Evolutionary conservation across 1,284 basidiomycete species (phyloP).

Genomic region (Gastroboletus turbinatus): DNA sequence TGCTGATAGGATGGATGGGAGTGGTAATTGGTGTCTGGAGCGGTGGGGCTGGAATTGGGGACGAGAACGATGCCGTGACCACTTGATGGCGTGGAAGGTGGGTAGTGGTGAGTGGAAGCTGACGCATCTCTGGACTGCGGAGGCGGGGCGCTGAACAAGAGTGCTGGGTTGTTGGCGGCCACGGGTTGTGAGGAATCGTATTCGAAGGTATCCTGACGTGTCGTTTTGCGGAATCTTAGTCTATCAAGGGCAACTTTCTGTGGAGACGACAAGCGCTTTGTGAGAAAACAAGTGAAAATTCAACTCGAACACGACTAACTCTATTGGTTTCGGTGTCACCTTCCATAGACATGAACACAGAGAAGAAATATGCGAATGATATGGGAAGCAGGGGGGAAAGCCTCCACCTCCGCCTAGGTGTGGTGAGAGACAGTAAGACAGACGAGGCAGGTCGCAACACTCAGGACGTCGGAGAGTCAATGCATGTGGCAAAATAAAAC

Average conservation of each 20-base stretch:
- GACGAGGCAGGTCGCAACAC: conserved; percentile 28
- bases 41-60: conserved; percentile 68
- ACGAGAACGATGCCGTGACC: conserved; percentile 57
- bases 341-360: conserved; percentile 39
- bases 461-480: conserved; percentile 59
- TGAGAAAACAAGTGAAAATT: conserved; percentile 32
- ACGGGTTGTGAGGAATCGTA: conserved; percentile 37
- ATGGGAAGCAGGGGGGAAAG: conserved; percentile 12
- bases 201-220: conserved; percentile 38
- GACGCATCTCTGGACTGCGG: conserved; percentile 59
- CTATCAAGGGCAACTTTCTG: conserved; percentile 61
- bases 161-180: conserved; percentile 21
- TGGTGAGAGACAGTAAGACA: conserved; percentile 28
- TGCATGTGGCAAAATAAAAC: conserved; percentile 48
- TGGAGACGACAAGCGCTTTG: conserved; percentile 33
- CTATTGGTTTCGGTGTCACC: conserved; percentile 39
- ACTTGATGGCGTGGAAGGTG: conserved; percentile 37
- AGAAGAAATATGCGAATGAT: conserved; percentile 15
- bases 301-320: conserved; percentile 37
- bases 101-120: conserved; percentile 45
- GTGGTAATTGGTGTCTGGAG: conserved; percentile 38
- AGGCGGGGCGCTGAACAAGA: conserved; percentile 41
- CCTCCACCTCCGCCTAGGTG: conserved; percentile 19
- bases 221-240: conserved; percentile 59
- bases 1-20: conserved; percentile 40